Conservation (phyloP, 1,284 basidiomycete genomes). For the Austroboletus niveus region DNA sequence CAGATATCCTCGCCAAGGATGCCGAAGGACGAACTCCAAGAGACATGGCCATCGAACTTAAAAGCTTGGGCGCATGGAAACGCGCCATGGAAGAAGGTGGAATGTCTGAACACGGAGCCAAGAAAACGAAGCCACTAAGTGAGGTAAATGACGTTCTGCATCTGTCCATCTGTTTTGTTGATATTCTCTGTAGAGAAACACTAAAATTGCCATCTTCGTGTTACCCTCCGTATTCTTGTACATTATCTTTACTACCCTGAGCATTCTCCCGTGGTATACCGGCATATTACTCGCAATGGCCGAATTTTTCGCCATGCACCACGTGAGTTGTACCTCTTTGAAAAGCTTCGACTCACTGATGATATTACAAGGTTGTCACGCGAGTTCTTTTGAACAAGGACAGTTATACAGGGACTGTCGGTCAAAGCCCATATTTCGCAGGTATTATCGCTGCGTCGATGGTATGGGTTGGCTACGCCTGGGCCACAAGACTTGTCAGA, state of each 20-base stretch:
- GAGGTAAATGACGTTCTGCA: constrained; percentile 46
- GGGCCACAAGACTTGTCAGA: constrained; percentile 73
- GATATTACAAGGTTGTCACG: constrained; percentile 64
- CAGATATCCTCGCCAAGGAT: constrained; percentile 81
- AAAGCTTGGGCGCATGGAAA: constrained; percentile 85
- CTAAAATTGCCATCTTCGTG: constrained; percentile 77
- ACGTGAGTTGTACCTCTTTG: constrained; percentile 53
- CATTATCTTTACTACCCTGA: constrained; percentile 80
- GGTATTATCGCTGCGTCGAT: constrained; percentile 87
- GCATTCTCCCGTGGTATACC: constrained; percentile 86
- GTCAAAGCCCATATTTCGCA: constrained; percentile 85
- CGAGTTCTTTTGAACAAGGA: constrained; percentile 78
- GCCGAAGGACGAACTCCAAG: constrained; percentile 84
- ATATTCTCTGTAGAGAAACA: constrained; percentile 58
- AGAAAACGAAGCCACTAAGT: constrained; percentile 62
- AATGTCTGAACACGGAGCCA: constrained; percentile 74
- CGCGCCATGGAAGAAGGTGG: constrained; percentile 87
- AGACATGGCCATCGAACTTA: constrained; percentile 95
- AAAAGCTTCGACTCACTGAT: constrained; percentile 1
- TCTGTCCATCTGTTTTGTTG: neutral
- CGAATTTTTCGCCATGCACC: constrained; percentile 90
- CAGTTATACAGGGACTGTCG: constrained; percentile 75
- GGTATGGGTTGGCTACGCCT: constrained; percentile 84
- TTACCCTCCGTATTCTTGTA: constrained; percentile 80
- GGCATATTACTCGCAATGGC: constrained; percentile 80